These are phyloP conservation scores for Lophium mytilinum DNA, from an alignment of 495 filamentous ascomycete genomes.

Conservation along the genomic window DNA sequence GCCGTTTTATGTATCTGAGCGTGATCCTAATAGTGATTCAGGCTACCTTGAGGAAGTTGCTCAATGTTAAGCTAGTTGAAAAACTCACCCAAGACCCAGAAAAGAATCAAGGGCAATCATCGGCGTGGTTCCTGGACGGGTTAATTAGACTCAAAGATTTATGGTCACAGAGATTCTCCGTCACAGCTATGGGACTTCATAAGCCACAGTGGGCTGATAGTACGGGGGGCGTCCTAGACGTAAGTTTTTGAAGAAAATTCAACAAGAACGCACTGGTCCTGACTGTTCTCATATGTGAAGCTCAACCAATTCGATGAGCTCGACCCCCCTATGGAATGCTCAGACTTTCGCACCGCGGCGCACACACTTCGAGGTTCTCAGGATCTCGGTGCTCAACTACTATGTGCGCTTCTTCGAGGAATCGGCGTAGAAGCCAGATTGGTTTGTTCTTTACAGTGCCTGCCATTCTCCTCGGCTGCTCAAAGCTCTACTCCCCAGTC, in stretches of 20 bases:
- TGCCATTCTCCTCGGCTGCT: slow-evolving; percentile 58
- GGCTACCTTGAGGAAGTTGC: slow-evolving; percentile 9
- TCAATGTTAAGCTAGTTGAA: slow-evolving; percentile 8
- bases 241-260: slow-evolving; percentile 32
- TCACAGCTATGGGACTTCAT: slow-evolving; percentile 62
- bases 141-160: slow-evolving; percentile 58
- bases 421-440: slow-evolving; percentile 75
- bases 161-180: slow-evolving; percentile 58
- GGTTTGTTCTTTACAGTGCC: slow-evolving; percentile 82
- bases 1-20: background rate
- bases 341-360: slow-evolving; percentile 65
- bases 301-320: slow-evolving; percentile 47
- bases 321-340: slow-evolving; percentile 45
- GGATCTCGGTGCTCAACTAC: slow-evolving; percentile 83
- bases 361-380: slow-evolving; percentile 63
- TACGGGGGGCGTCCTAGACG: slow-evolving; percentile 49
- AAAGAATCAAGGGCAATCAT: slow-evolving; percentile 60
- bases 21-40: slow-evolving; percentile 9
- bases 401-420: slow-evolving; percentile 74
- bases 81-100: slow-evolving; percentile 53
- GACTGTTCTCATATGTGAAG: slow-evolving; percentile 19
- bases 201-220: slow-evolving; percentile 66
- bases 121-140: slow-evolving; percentile 69
- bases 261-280: no score
- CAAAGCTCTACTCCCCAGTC: slow-evolving; percentile 40